phyloP scores from a whole-genome alignment of 768 basidiomycete species.

The Dendrothele bispora region DNA sequence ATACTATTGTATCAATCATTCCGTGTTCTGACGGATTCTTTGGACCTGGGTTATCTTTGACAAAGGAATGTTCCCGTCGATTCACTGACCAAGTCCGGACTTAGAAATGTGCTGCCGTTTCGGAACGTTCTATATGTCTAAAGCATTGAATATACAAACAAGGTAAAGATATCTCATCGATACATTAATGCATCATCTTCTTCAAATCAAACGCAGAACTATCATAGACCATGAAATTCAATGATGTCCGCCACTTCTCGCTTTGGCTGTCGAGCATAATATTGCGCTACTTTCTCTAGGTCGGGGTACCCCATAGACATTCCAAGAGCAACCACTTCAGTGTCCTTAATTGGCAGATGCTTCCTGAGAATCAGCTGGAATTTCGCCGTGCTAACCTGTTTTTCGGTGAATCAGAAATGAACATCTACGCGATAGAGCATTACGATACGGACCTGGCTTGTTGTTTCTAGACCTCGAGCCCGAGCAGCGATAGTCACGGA shows the following conservation, averaged over 20 bases:
- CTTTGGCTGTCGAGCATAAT: conserved; percentile 7
- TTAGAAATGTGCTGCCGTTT: too few species aligned
- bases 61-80: too few species aligned
- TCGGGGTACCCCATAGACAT: conserved; percentile 17
- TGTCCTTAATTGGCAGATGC: conserved; percentile 12
- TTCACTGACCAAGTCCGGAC: too few species aligned
- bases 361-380: conserved; percentile 11
- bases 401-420: not conserved
- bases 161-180: too few species aligned
- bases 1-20: too few species aligned
- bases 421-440: too few species aligned
- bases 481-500: conserved; percentile 12
- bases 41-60: too few species aligned
- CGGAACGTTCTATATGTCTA: too few species aligned
- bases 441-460: conserved; percentile 6
- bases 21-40: too few species aligned
- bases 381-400: conserved; percentile 10
- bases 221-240: not conserved
- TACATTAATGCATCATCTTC: too few species aligned
- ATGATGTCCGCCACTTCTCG: conserved; percentile 8
- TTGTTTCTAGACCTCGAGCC: conserved; percentile 15
- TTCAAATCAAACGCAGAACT: too few species aligned
- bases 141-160: too few species aligned
- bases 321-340: conserved; percentile 9
- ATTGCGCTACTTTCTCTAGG: conserved; percentile 5